Evolutionary conservation across 129 eudicot species (phyloP).

Genomic region (Deinandra increscens): DNA sequence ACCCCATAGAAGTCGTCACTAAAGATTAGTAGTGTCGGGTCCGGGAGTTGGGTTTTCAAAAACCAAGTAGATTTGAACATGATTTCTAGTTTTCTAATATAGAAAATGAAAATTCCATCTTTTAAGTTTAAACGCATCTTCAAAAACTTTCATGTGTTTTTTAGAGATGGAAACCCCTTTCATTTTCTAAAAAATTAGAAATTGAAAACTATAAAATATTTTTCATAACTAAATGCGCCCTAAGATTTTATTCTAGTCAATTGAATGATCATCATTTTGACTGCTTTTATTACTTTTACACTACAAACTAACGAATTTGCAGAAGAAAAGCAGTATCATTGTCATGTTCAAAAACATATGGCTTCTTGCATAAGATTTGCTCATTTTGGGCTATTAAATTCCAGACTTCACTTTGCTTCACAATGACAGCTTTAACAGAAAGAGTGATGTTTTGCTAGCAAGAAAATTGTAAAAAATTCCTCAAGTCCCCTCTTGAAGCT

Average conservation of each 20-base stretch:
- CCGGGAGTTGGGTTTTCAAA: no score
- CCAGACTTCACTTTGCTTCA: constrained; percentile 16
- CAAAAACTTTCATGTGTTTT: no score
- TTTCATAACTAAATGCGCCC: no score
- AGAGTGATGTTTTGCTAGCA: constrained; percentile 17
- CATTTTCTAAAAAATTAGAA: no score
- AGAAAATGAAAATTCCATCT: no score
- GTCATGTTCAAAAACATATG: constrained; percentile 1
- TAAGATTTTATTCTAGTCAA: constrained; percentile 16
- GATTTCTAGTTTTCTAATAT: no score
- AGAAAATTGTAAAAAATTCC: constrained; percentile 12
- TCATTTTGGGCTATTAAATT: constrained; percentile 8
- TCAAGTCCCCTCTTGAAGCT: constrained; percentile 47
- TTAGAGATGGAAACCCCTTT: no score
- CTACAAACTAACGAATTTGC: constrained; percentile 19
- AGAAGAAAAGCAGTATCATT: constrained; percentile 18
- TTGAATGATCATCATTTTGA: background rate
- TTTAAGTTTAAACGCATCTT: no score
- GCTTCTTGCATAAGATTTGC: constrained; percentile 17
- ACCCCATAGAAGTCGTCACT: no score
- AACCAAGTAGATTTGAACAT: no score
- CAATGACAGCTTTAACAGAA: constrained; percentile 15
- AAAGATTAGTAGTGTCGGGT: no score
- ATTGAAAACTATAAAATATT: no score
- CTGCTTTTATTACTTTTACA: constrained; percentile 8